Evolutionary conservation across 2,329 filamentous ascomycete genomes (phyloP), one percentile per base, ranked within the genome.

Genomic region (Mariannaea sp.): DNA sequence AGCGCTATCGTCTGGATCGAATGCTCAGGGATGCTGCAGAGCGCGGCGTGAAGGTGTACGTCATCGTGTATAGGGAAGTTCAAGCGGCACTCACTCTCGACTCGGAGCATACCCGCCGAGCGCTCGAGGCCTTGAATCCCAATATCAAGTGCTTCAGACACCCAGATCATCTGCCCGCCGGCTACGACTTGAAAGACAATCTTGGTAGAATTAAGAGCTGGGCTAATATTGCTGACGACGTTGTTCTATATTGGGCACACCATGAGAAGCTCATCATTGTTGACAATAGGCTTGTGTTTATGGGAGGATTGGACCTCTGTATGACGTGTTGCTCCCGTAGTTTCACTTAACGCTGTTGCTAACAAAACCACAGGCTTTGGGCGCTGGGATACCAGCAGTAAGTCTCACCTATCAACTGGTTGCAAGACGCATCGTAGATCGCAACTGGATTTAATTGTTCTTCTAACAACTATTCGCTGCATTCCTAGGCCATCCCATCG

Each of bases 31-130:
- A 86, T 49, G 92, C 91, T 7, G 91, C 92, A 20, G 82, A 93
- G 72, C 84, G 92, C 36, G 92, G 92, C 35, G 92, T 96, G 39
- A 84, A 88, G 63, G 80, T 96, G 63, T 88, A 92, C 64, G 80
- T 96, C 45, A 92, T 96, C 47, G 90, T 96, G 9, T 96, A 96
- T 76, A 96, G 96, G 74, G 92, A 97, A 73, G 89, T 93, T 7
- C 84, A 88, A 3, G 87, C 90, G 66, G 89, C 90, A 32, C 74
- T 95, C 65, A 92, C 89, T 33, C 78, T 77, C 45, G 70, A 78
- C 46, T 78, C 75, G 5, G 68, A 85, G 64, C 90, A 96, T 68
- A 96, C 91, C 4, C 94, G 93, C 67, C 85, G 90, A 66, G 79
- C 81, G 35, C 76, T 96, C 24, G 90, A 96, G 68, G 80, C 75